Evolutionary conservation across 768 basidiomycete genomes (phyloP).

Genomic region (Suillus subaureus): DNA sequence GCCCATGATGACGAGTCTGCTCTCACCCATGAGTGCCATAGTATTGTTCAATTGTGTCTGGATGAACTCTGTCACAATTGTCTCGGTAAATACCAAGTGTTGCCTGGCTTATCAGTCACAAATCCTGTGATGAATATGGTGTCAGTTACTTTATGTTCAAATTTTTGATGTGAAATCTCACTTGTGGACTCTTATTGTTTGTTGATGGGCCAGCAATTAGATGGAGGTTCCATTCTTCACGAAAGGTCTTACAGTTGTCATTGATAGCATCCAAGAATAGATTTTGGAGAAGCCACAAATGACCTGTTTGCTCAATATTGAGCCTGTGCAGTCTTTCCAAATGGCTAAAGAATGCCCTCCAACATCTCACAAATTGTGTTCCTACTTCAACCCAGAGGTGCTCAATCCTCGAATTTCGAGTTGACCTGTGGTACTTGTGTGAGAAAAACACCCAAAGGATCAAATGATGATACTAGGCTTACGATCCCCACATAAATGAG

Average conservation of each 20-base stretch:
- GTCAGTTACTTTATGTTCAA: too few relatives aligned
- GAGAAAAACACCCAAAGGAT: not conserved
- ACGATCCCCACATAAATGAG: slow-evolving; percentile 33
- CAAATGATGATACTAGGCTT: not conserved
- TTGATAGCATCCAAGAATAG: slow-evolving; percentile 43
- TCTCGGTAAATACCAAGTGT: slow-evolving; percentile 12
- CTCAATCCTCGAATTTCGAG: slow-evolving; percentile 47
- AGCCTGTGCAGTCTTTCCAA: slow-evolving; percentile 40
- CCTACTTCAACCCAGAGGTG: slow-evolving; percentile 47
- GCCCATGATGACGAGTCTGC: not conserved
- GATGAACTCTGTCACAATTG: slow-evolving; percentile 18
- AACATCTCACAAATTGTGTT: slow-evolving; percentile 37
- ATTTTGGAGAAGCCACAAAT: slow-evolving; percentile 47
- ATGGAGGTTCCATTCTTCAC: slow-evolving; percentile 42
- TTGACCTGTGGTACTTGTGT: slow-evolving; percentile 28
- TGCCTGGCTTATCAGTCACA: slow-evolving; percentile 14
- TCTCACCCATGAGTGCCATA: slow-evolving; percentile 16
- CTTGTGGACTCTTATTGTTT: slow-evolving; percentile 24
- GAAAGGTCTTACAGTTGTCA: slow-evolving; percentile 37
- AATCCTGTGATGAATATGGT: slow-evolving; percentile 14
- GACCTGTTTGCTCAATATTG: slow-evolving; percentile 28
- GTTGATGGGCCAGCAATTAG: slow-evolving; percentile 30
- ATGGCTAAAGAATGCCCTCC: slow-evolving; percentile 44
- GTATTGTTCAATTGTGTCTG: slow-evolving; percentile 17
- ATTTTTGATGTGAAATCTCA: too few relatives aligned